Evolutionary conservation across 148 eudicot genomes (phyloP).

Genomic region (Pharnaceum exiguum): DNA sequence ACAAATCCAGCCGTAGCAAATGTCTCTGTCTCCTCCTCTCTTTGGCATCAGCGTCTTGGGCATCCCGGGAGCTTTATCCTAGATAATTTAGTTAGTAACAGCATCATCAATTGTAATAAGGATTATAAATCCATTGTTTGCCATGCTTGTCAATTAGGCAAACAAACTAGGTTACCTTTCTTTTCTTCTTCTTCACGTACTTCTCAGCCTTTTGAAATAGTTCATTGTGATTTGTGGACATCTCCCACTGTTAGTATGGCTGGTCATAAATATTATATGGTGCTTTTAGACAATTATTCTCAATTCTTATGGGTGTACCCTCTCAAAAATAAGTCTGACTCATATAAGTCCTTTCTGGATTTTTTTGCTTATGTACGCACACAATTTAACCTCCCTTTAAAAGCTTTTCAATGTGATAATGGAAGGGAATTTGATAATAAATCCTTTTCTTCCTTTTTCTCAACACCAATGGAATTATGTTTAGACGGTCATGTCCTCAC

Average conservation of each 20-base stretch:
- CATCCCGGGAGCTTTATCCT: not conserved
- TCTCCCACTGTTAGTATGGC: not conserved
- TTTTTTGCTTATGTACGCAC: not conserved
- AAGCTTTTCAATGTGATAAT: not conserved
- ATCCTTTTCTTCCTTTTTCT: not conserved
- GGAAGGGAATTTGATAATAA: not conserved
- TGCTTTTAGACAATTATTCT: not conserved
- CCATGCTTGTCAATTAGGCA: no score
- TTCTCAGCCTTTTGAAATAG: not conserved
- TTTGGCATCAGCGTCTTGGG: no score
- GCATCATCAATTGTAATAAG: no score
- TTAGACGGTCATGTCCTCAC: not conserved
- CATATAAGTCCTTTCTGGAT: not conserved
- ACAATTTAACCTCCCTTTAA: not conserved
- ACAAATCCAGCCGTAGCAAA: no score
- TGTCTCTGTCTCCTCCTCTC: no score
- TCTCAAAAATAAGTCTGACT: not conserved
- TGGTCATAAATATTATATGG: not conserved
- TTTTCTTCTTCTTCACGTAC: not conserved
- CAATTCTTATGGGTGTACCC: no score
- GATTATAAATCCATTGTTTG: no score
- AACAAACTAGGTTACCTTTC: not conserved
- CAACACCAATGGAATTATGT: no score
- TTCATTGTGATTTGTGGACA: no score
- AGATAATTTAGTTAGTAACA: no score